Evolutionary conservation across 2,329 filamentous ascomycete genomes (phyloP), one percentile per base, ranked within the genome.

Genomic region (Sporothrix euskadiensis): DNA sequence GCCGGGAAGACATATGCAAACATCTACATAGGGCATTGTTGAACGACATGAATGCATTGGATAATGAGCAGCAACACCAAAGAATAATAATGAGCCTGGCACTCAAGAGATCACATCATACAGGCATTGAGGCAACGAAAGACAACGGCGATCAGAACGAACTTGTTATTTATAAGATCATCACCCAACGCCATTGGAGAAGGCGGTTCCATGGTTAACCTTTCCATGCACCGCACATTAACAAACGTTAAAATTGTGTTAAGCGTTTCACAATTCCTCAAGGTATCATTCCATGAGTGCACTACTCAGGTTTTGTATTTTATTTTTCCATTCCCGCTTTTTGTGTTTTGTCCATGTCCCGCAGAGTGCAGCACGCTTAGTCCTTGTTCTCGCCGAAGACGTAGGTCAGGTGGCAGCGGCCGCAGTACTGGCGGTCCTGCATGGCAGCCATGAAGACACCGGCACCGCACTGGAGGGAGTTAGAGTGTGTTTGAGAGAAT

Each of bases 381-480:
- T 86, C 52, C 52, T 56, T 76, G 76, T 78, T 85, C 87, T 91
- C 90, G 84, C 91, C 89, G 82, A 91, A 91, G 83, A 91, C 89
- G 85, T 91, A 91, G 84, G 89, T 91, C 77, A 91, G 84, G 84
- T 91, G 89, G 88, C 89, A 91, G 78, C 88, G 88, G 80, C 89
- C 89, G 80, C 94, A 97, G 92, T 98, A 97, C 88, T 99, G 97
- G 85, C 96, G 94, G 88, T 99, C 97, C 87, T 97, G 92, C 94
- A 98, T 98, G 84, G 96, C 94, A 84, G 96, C 96, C 96, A 99
- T 99, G 92, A 99, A 99, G 88, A 99, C 92, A 94, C 96, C 96
- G 82, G 97, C 96, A 90, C 96, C 96, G 86, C 96, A 99, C 94
- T 97, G 77, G 4, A 49, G 65, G 73, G 63, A n/a, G 73, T 8